Percentiles rank a stretch among this genome's conserved stretches.
These are phyloP conservation scores for Herpetospermum pedunculosum DNA, from an alignment of 306 rosid species.

Conservation along the genomic window DNA sequence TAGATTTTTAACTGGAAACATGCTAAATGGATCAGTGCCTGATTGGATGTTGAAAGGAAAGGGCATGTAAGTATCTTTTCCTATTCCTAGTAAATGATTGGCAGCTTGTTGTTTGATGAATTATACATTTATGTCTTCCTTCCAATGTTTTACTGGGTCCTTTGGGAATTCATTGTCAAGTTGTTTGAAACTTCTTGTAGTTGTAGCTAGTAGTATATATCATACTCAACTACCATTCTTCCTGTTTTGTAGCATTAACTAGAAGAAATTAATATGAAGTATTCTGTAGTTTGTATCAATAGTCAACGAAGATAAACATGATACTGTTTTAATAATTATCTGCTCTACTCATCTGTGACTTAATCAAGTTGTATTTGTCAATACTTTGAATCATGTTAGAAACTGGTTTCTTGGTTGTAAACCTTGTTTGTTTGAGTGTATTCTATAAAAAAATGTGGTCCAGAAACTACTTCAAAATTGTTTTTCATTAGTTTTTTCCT, in stretches of 20 bases:
- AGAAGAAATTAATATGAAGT: not conserved
- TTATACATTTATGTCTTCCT: not conserved
- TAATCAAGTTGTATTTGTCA: not conserved
- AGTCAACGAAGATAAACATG: not conserved
- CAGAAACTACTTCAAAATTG: not conserved
- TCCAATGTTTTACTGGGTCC: not conserved
- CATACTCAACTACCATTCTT: not conserved
- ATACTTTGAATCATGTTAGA: not conserved
- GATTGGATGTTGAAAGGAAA: slow-evolving; percentile 18
- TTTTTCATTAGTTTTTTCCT: not conserved
- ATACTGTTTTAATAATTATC: not conserved
- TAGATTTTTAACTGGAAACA: slow-evolving; percentile 55
- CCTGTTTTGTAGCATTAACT: not conserved
- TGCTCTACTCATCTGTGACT: not conserved
- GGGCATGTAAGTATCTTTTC: slow-evolving; percentile 29
- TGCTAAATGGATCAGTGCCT: slow-evolving; percentile 36
- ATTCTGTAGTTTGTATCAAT: not conserved
- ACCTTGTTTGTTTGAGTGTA: not conserved
- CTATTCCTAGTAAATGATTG: not conserved
- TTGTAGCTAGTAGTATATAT: not conserved
- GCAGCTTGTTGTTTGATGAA: not conserved
- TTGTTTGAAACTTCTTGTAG: not conserved
- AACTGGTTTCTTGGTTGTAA: not conserved
- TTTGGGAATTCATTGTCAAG: not conserved
- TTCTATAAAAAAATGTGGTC: not conserved